These are phyloP conservation scores for Plantago elongata DNA, from an alignment of 257 asterid species.

Conservation along the genomic window DNA sequence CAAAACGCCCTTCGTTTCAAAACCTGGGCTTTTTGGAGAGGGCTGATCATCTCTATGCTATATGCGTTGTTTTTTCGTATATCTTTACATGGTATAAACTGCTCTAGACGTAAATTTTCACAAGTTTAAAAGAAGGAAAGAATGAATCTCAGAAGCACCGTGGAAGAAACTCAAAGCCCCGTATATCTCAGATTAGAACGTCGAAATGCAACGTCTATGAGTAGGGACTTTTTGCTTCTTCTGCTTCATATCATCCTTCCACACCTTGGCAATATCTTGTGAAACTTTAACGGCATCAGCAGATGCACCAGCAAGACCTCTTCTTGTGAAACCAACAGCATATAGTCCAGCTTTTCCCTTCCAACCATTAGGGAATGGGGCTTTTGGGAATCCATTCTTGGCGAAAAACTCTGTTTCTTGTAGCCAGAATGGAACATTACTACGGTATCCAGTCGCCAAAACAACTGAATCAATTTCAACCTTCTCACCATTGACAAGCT, in stretches of 20 bases:
- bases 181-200: slow-evolving; percentile 26
- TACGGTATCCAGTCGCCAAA: slow-evolving; percentile 60
- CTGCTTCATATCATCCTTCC: slow-evolving; percentile 49
- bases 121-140: slow-evolving; percentile 2
- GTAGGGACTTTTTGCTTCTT: slow-evolving; percentile 45
- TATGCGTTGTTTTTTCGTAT: slow-evolving; percentile 16
- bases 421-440: slow-evolving; percentile 70
- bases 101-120: background rate
- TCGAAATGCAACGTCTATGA: slow-evolving; percentile 55
- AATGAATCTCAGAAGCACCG: slow-evolving; percentile 7
- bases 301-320: slow-evolving; percentile 63
- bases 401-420: slow-evolving; percentile 51
- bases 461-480: slow-evolving; percentile 46
- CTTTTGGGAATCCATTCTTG: slow-evolving; percentile 47
- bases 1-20: slow-evolving; percentile 39
- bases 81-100: background rate
- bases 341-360: slow-evolving; percentile 58
- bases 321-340: slow-evolving; percentile 64
- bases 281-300: slow-evolving; percentile 57
- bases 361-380: slow-evolving; percentile 65
- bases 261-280: slow-evolving; percentile 44
- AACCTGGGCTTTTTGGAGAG: slow-evolving; percentile 56
- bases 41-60: slow-evolving; percentile 46
- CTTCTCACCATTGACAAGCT: slow-evolving; percentile 41
- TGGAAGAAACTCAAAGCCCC: background rate